A percentile compares a stretch with the other conserved stretches of the same genome.
Evolutionary conservation across 805 yeast genomes (phyloP).

Genomic region (Candida methanosorbosa): DNA sequence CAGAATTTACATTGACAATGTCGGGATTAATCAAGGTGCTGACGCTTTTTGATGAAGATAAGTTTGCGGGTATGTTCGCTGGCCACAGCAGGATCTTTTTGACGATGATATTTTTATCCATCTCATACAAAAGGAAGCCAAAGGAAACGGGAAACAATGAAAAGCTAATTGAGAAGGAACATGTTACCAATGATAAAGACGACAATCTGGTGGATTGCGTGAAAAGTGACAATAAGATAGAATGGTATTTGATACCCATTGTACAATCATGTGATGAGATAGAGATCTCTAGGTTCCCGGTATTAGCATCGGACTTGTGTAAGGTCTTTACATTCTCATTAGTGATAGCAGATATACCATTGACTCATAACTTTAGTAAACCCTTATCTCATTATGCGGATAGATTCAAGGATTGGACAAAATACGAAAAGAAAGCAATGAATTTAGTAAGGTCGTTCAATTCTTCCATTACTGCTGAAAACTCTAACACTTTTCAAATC

Average conservation of each 20-base stretch:
- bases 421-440: slow-evolving; percentile 35
- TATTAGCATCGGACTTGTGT: slow-evolving; percentile 33
- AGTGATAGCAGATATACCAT: slow-evolving; percentile 28
- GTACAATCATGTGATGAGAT: slow-evolving; percentile 36
- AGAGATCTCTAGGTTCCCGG: slow-evolving; percentile 25
- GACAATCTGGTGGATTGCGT: slow-evolving; percentile 1
- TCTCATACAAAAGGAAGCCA: slow-evolving; percentile 21
- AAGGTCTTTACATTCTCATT: slow-evolving; percentile 42
- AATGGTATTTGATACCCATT: slow-evolving; percentile 24
- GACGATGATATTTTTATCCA: slow-evolving; percentile 39
- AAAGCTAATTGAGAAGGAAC: slow-evolving; percentile 6
- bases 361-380: slow-evolving; percentile 8
- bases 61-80: slow-evolving; percentile 28
- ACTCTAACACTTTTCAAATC: slow-evolving; percentile 12
- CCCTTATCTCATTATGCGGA: slow-evolving; percentile 12
- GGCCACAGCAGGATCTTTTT: slow-evolving; percentile 26
- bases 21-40: slow-evolving; percentile 35
- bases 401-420: slow-evolving; percentile 28
- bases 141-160: no score
- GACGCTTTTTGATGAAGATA: slow-evolving; percentile 33
- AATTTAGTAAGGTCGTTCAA: slow-evolving; percentile 43
- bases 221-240: slow-evolving; percentile 15
- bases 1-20: slow-evolving; percentile 19
- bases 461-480: slow-evolving; percentile 20
- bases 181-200: neutral